Evolutionary conservation across 108 stramenopile genomes (phyloP).

Genomic region (Cyclotella atomus): DNA sequence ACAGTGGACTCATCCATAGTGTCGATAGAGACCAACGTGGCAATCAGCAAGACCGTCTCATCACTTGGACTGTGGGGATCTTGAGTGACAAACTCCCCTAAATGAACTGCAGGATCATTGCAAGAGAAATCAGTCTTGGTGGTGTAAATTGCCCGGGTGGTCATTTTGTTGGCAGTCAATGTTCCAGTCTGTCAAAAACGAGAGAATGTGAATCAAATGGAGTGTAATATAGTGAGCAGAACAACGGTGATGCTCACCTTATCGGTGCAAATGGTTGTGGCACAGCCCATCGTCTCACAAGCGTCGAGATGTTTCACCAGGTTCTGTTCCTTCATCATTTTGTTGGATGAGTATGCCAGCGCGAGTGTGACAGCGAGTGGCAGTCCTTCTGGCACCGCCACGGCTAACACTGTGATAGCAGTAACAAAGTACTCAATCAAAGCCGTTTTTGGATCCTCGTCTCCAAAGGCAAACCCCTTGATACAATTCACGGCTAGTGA

Average conservation of each 20-base stretch:
- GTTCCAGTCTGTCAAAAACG: slow-evolving; percentile 62
- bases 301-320: slow-evolving; percentile 95
- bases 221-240: not conserved
- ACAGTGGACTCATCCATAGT: slow-evolving; percentile 89
- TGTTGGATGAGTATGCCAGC: slow-evolving; percentile 89
- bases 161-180: slow-evolving; percentile 97
- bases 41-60: slow-evolving; percentile 49
- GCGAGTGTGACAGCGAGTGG: slow-evolving; percentile 97
- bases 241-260: slow-evolving; percentile 70
- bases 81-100: slow-evolving; percentile 58
- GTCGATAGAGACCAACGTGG: slow-evolving; percentile 63
- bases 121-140: slow-evolving; percentile 53
- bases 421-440: slow-evolving; percentile 80
- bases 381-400: slow-evolving; percentile 98
- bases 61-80: slow-evolving; percentile 40
- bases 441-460: slow-evolving; percentile 28
- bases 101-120: slow-evolving; percentile 56
- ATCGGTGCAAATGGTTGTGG: slow-evolving; percentile 98
- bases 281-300: slow-evolving; percentile 99
- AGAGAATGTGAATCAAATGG: not conserved
- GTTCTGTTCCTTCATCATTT: slow-evolving; percentile 96
- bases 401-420: slow-evolving; percentile 92
- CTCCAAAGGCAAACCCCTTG: slow-evolving; percentile 71
- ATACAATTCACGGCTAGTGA: slow-evolving; percentile 83
- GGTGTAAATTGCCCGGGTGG: slow-evolving; percentile 71